Evolutionary conservation across 1,284 basidiomycete genomes (phyloP).

Genomic region (Ustilago bromivora): DNA sequence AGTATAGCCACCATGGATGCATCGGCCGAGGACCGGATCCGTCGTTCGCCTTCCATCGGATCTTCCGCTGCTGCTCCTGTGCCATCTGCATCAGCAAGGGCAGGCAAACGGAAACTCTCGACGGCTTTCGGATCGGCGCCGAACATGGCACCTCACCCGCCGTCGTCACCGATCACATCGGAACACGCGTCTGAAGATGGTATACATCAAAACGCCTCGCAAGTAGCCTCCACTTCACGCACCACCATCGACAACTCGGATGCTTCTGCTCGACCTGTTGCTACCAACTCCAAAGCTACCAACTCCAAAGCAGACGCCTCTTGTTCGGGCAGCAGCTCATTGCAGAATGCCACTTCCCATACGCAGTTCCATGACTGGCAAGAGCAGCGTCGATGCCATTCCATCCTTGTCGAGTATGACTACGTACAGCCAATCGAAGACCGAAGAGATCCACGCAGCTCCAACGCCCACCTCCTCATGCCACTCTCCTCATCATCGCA

Average conservation of each 20-base stretch:
- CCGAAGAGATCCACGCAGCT: slow-evolving; percentile 45
- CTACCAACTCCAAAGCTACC: not conserved
- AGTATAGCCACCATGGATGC: slow-evolving; percentile 34
- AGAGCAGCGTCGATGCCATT: slow-evolving; percentile 44
- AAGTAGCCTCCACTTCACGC: slow-evolving; percentile 35
- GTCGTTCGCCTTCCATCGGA: slow-evolving; percentile 45
- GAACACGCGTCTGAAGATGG: slow-evolving; percentile 28
- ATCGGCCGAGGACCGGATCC: slow-evolving; percentile 49
- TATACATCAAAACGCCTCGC: slow-evolving; percentile 20
- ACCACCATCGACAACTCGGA: slow-evolving; percentile 31
- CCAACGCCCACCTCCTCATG: slow-evolving; percentile 36
- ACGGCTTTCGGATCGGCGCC: slow-evolving; percentile 44
- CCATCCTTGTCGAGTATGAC: slow-evolving; percentile 37
- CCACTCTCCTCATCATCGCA: slow-evolving; percentile 21
- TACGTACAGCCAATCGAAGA: slow-evolving; percentile 34
- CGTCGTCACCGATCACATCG: slow-evolving; percentile 39
- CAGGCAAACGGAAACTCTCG: slow-evolving; percentile 52
- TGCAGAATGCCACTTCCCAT: slow-evolving; percentile 11
- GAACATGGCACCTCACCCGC: slow-evolving; percentile 31
- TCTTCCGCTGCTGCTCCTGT: slow-evolving; percentile 32
- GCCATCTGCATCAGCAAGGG: slow-evolving; percentile 21
- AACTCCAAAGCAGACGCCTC: slow-evolving; percentile 6
- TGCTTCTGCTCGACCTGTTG: slow-evolving; percentile 6
- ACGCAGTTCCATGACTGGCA: slow-evolving; percentile 38
- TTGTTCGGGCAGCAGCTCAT: slow-evolving; percentile 1